Base-by-base conservation (phyloP, 1,139 yeast genomes). In the Candida labiduridarum region DNA sequence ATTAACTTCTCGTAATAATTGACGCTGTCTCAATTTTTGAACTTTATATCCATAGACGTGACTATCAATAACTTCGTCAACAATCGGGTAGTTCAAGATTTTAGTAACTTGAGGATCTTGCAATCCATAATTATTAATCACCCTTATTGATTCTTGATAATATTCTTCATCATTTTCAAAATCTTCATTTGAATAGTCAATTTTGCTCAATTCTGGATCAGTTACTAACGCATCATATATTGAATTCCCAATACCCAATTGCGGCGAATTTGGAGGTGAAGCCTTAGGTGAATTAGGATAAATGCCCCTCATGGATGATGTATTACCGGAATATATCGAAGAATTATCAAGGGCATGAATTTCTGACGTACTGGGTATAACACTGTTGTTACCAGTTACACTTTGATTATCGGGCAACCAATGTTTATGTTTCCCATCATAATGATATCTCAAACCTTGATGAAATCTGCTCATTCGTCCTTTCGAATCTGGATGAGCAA, bases 361-460 rank as follows among this genome's bases (percentile, higher is more conserved):
- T 50, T 67, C 73, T 29, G 71, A 64, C 0, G 72, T 67, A 49
- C 71, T 67, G 41, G 59, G 60, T 11, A 67, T 52, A 18, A 48
- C 38, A n/a, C 12, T 15, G 16, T 31, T 38, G 33, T 30, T 44
- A 10, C 58, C 40, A 27, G 57, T 48, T 11, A 54, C 51, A 44
- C 57, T 56, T 34, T 56, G 59, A 39, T 56, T 57, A 48, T 62
- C 71, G 0, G 89, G 87, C 7, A 94, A 69, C 98, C 98, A 94
- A 64, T 91, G 91, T 58, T 89, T 89, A 29, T 82, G 83, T 49
- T 81, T 79, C 0, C 97, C 97, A 46, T 89, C 88, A 49, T 83
- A 80, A 43, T 84, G 82, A 64, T 90, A 91, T 41, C 99, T 69
- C 55, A 92, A 68, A 0, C 99, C 99, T 52, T 90, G 88, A 55